These are phyloP conservation scores for Magnaporthiopsis poae DNA, from an alignment of 2,329 filamentous ascomycete genomes.

Conservation along the genomic window DNA sequence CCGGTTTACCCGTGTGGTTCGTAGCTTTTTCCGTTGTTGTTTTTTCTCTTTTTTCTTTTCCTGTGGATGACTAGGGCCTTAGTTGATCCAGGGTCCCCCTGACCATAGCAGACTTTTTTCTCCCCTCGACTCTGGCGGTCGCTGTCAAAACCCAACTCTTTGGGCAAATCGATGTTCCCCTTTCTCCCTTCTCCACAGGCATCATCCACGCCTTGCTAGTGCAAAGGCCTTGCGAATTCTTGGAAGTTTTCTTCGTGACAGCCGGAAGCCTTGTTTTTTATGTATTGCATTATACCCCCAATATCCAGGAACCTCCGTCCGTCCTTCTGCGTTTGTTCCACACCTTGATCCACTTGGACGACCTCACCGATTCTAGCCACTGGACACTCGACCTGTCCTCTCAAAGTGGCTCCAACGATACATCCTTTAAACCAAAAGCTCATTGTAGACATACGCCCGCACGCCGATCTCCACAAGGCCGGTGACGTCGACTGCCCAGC, in stretches of 20 bases:
- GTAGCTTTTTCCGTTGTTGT: background rate
- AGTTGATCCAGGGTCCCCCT: background rate
- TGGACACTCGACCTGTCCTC: background rate
- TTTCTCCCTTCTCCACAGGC: background rate
- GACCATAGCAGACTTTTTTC: background rate
- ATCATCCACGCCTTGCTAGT: background rate
- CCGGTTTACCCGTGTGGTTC: background rate
- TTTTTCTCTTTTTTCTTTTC: background rate
- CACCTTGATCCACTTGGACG: slow-evolving; percentile 1
- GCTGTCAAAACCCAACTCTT: background rate
- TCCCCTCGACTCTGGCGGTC: background rate
- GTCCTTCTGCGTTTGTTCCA: background rate
- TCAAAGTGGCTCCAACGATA: slow-evolving; percentile 3
- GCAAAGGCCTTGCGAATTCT: background rate
- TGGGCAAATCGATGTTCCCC: background rate
- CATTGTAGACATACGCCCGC: background rate
- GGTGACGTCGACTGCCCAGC: slow-evolving; percentile 7
- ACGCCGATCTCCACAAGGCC: background rate
- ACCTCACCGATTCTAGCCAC: slow-evolving; percentile 2
- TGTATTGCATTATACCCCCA: background rate
- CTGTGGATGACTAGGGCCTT: background rate
- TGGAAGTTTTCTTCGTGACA: background rate
- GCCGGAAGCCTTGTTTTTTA: background rate
- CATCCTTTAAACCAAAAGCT: background rate
- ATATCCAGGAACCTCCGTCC: background rate